These are phyloP conservation scores for Durusdinium trenchii DNA, from an alignment of 73 alveolate genomes.

Conservation along the genomic window DNA sequence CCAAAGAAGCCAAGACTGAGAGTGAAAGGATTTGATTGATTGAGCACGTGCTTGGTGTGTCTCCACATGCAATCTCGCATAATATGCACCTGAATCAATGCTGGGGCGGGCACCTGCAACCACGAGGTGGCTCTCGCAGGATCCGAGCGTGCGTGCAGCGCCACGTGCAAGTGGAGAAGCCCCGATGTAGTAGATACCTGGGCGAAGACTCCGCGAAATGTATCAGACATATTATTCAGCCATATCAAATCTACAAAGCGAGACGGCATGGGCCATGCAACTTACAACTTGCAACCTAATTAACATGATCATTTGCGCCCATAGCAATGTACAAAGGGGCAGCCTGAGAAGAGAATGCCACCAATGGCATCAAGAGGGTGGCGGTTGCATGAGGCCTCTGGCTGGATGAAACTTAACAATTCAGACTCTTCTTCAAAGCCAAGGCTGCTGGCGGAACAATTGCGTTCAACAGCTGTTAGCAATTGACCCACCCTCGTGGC, in stretches of 20 bases:
- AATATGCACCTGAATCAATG: neutral
- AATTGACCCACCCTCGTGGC: neutral
- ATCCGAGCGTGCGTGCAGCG: conserved; percentile 76
- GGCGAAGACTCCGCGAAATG: too few species aligned
- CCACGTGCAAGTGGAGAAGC: conserved; percentile 65
- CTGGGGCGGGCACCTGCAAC: neutral
- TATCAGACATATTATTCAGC: too few species aligned
- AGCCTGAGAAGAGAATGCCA: conserved; percentile 5
- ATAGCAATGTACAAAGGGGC: neutral
- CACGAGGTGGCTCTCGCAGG: neutral
- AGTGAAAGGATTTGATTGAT: too few species aligned
- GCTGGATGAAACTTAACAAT: too few species aligned
- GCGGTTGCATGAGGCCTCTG: conserved; percentile 80
- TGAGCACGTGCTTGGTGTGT: too few species aligned
- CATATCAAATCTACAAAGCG: too few species aligned
- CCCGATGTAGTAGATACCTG: too few species aligned
- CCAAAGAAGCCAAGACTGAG: too few species aligned
- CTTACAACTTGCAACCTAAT: neutral
- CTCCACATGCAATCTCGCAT: too few species aligned
- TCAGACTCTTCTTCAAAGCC: too few species aligned
- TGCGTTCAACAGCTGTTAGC: neutral
- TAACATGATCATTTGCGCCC: neutral
- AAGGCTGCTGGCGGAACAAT: too few species aligned
- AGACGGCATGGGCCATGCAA: too few species aligned
- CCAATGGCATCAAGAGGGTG: conserved; percentile 33